Evolutionary conservation across 352 stramenopile genomes (phyloP).

Genomic region (Pythium aquatile): DNA sequence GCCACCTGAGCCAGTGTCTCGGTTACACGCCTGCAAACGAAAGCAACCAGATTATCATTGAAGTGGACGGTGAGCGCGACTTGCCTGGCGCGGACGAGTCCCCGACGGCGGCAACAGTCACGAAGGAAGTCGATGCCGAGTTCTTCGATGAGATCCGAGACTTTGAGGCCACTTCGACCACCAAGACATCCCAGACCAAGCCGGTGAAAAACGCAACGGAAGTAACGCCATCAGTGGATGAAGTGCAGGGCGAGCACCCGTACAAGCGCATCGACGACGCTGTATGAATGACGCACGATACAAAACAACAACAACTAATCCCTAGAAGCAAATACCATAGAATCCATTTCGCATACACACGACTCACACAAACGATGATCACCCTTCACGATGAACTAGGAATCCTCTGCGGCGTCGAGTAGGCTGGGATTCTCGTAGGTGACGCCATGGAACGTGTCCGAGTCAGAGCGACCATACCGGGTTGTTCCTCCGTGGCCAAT

Average conservation of each 20-base stretch:
- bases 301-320: background rate
- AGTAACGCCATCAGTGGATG: background rate
- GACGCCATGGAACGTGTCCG: constrained; percentile 80
- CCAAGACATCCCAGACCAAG: constrained; percentile 9
- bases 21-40: constrained; percentile 26
- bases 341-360: background rate
- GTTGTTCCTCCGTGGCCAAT: constrained; percentile 7
- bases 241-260: background rate
- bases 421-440: constrained; percentile 75
- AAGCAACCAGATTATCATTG: constrained; percentile 17
- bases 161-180: constrained; percentile 11
- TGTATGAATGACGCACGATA: constrained; percentile 1
- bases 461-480: constrained; percentile 43
- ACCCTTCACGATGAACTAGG: background rate
- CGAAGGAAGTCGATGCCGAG: background rate
- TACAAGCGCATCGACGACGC: constrained; percentile 12
- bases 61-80: constrained; percentile 19
- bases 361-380: background rate
- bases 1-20: constrained; percentile 56
- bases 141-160: constrained; percentile 20
- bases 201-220: background rate
- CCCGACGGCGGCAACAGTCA: background rate
- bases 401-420: constrained; percentile 33
- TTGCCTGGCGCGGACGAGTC: background rate
- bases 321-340: background rate